Evolutionary conservation across 768 basidiomycete species (phyloP).

Genomic region (Termitomyces sp.): DNA sequence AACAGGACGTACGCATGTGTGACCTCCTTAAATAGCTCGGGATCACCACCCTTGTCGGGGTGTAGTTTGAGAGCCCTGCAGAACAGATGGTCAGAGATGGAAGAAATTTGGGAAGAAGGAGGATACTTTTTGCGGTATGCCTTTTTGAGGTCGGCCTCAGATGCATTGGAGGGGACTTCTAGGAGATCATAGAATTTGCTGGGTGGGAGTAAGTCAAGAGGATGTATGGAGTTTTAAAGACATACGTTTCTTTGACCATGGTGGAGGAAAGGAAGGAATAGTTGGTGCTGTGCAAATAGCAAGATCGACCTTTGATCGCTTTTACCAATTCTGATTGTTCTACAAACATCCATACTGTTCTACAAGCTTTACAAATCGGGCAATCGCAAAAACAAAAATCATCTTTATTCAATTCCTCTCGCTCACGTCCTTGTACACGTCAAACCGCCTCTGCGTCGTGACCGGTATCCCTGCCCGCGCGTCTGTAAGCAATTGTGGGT

Average conservation of each 20-base stretch:
- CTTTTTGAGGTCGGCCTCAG: constrained; percentile 87
- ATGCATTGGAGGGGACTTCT: constrained; percentile 73
- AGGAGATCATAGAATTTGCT: constrained; percentile 94
- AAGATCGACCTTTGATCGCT: constrained; percentile 19
- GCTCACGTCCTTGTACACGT: constrained; percentile 81
- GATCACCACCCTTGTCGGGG: constrained; percentile 94
- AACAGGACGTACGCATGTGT: constrained; percentile 78
- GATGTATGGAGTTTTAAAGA: constrained; percentile 7
- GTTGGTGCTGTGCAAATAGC: constrained; percentile 9
- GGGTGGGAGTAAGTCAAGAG: constrained; percentile 8
- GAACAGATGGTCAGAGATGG: constrained; percentile 5
- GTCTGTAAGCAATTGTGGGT: constrained; percentile 52
- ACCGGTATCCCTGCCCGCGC: constrained; percentile 86
- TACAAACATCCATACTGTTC: constrained; percentile 38
- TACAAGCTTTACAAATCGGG: constrained; percentile 34
- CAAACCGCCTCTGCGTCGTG: constrained; percentile 86
- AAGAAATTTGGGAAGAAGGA: not conserved
- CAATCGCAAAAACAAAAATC: constrained; percentile 13
- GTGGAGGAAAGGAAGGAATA: constrained; percentile 18
- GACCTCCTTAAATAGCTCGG: constrained; percentile 95
- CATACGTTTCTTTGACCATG: constrained; percentile 73
- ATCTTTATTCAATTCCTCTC: not conserved
- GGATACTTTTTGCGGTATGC: constrained; percentile 89
- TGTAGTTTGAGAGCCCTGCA: constrained; percentile 77
- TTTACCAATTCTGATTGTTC: constrained; percentile 35